Conservation (phyloP, 371 early-diverging fungal species). For the Lichtheimia ornata region DNA sequence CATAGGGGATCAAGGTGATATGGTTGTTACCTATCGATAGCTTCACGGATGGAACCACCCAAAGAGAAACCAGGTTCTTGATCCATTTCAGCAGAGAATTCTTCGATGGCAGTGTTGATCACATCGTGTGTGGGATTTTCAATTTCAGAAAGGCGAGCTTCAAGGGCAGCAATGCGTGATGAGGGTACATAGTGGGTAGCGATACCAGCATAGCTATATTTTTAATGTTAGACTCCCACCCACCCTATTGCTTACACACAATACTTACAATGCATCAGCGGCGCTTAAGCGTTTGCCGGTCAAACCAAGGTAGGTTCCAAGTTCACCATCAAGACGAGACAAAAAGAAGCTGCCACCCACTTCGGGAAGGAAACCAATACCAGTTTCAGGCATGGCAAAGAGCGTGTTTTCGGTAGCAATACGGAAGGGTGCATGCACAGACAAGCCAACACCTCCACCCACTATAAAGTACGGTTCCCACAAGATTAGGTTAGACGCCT, state of each 20-base stretch:
- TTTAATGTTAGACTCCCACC: not conserved
- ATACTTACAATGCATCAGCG: constrained; percentile 78
- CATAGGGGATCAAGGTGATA: not conserved
- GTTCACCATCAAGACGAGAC: constrained; percentile 89
- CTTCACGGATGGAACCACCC: constrained; percentile 64
- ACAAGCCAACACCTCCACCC: constrained; percentile 97
- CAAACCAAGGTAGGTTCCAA: constrained; percentile 92
- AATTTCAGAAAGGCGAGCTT: constrained; percentile 82
- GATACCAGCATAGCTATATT: constrained; percentile 43
- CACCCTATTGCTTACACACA: not conserved
- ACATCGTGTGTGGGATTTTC: constrained; percentile 77
- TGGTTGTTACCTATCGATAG: constrained; percentile 69
- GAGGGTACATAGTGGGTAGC: constrained; percentile 97
- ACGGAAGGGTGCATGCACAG: constrained; percentile 95
- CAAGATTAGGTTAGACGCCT: not conserved
- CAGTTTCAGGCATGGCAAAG: constrained; percentile 96
- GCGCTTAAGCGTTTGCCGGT: constrained; percentile 86
- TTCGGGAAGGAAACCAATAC: constrained; percentile 95
- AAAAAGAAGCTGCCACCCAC: constrained; percentile 96
- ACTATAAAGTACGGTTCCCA: constrained; percentile 45
- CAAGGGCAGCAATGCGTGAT: constrained; percentile 77
- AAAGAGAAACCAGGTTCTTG: constrained; percentile 43
- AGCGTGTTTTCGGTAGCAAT: constrained; percentile 93
- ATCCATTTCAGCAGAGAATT: constrained; percentile 74
- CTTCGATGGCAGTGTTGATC: constrained; percentile 91